Evolutionary conservation across 129 eudicot species (phyloP).

Genomic region (Apium graveolens): DNA sequence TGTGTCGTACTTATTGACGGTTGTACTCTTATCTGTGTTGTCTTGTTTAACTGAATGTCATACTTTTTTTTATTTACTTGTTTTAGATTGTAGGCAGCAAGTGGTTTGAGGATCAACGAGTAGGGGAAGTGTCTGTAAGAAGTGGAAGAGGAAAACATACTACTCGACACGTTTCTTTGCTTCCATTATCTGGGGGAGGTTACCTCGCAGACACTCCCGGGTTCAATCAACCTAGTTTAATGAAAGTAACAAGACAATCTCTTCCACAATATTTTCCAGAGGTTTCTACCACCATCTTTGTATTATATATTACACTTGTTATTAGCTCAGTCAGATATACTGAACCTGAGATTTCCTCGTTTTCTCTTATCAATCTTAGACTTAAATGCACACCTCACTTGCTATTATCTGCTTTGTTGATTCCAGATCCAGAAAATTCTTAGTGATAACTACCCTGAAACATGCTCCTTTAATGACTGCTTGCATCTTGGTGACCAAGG

Average conservation of each 20-base stretch:
- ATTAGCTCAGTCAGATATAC: not conserved
- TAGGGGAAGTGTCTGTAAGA: slow-evolving; percentile 86
- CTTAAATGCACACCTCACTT: not conserved
- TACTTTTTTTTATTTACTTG: slow-evolving; percentile 17
- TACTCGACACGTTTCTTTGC: slow-evolving; percentile 90
- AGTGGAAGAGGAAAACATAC: slow-evolving; percentile 98
- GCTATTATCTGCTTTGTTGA: not conserved
- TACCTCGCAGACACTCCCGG: slow-evolving; percentile 95
- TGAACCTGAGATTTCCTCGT: not conserved
- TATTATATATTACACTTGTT: not conserved
- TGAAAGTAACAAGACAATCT: slow-evolving; percentile 79
- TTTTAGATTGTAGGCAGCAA: slow-evolving; percentile 74
- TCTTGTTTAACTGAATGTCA: not conserved
- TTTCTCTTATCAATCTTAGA: not conserved
- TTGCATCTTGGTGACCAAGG: slow-evolving; percentile 88
- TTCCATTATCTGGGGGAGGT: slow-evolving; percentile 88
- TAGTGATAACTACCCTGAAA: slow-evolving; percentile 34
- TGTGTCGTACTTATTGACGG: not conserved
- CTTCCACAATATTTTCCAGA: slow-evolving; percentile 86
- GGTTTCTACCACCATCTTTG: slow-evolving; percentile 28
- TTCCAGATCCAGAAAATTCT: slow-evolving; percentile 60
- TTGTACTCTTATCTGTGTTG: not conserved
- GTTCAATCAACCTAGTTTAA: slow-evolving; percentile 78
- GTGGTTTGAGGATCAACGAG: slow-evolving; percentile 94
- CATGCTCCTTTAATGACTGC: slow-evolving; percentile 74